A percentile compares a stretch with the other conserved stretches of the same genome.
phyloP scores from a whole-genome alignment of 306 rosid species.

The Vachellia pachyceras region DNA sequence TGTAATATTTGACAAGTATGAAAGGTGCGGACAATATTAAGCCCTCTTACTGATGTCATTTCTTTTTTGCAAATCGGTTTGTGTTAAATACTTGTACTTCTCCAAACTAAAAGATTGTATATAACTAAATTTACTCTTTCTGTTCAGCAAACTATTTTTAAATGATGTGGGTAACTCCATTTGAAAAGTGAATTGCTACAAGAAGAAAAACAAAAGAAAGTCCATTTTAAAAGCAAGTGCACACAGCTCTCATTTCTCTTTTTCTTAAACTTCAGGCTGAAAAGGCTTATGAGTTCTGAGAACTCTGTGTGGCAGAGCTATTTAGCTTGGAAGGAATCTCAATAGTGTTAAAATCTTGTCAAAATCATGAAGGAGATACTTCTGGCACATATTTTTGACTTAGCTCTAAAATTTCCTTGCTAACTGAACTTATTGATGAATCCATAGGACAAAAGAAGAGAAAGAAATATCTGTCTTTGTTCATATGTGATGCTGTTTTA shows the following conservation, averaged over 20 bases:
- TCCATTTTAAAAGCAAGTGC: background rate
- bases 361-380: background rate
- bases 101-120: background rate
- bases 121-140: background rate
- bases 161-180: background rate
- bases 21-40: background rate
- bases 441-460: conserved; percentile 5
- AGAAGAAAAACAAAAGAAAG: background rate
- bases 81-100: background rate
- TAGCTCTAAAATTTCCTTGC: background rate
- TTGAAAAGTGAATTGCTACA: background rate
- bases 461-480: conserved; percentile 12
- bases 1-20: background rate
- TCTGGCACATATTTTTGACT: background rate
- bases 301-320: background rate
- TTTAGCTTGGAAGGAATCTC: background rate
- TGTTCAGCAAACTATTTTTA: background rate
- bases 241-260: background rate
- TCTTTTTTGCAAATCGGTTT: background rate
- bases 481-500: conserved; percentile 7
- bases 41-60: background rate
- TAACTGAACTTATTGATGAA: background rate
- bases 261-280: background rate
- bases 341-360: background rate
- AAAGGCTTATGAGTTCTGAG: background rate